These are phyloP conservation scores for Sporormia fimetaria DNA, from an alignment of 495 filamentous ascomycete species.

Conservation along the genomic window DNA sequence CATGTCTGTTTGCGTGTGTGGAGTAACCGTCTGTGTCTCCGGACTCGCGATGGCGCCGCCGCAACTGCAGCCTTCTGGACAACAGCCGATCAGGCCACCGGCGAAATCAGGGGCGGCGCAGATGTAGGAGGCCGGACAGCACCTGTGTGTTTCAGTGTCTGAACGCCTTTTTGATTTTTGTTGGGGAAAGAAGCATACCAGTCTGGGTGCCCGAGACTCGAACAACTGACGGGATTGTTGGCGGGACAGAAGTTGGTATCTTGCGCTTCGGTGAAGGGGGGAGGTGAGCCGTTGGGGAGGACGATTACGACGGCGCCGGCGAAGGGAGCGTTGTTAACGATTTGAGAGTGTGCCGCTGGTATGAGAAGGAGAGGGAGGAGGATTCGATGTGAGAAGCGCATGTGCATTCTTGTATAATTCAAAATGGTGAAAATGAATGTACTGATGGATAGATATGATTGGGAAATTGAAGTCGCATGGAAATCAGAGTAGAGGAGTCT, in stretches of 20 bases:
- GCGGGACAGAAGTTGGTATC: conserved; percentile 28
- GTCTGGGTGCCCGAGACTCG: conserved; percentile 21
- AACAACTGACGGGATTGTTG: conserved; percentile 28
- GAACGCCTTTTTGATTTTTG: neutral
- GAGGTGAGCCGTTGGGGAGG: conserved; percentile 14
- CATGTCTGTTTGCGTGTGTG: no score
- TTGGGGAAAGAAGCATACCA: conserved; percentile 23
- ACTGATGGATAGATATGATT: no score
- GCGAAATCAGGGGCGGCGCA: conserved; percentile 23
- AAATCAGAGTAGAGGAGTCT: no score
- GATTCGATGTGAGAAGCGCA: no score
- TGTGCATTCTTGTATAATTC: no score
- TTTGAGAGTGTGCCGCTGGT: conserved; percentile 14
- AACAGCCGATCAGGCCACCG: conserved; percentile 29
- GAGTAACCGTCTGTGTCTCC: no score
- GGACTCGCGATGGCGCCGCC: conserved; percentile 23
- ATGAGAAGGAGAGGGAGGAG: no score
- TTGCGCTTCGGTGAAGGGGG: neutral
- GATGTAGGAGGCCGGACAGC: conserved; percentile 29
- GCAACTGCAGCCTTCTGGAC: conserved; percentile 28
- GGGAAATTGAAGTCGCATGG: no score
- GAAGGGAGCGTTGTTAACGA: conserved; percentile 23
- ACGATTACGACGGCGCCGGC: conserved; percentile 28
- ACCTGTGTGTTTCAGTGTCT: conserved; percentile 22
- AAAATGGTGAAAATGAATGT: no score